phyloP scores from a whole-genome alignment of 345 rosid species.

The Raphanus raphanistrum region DNA sequence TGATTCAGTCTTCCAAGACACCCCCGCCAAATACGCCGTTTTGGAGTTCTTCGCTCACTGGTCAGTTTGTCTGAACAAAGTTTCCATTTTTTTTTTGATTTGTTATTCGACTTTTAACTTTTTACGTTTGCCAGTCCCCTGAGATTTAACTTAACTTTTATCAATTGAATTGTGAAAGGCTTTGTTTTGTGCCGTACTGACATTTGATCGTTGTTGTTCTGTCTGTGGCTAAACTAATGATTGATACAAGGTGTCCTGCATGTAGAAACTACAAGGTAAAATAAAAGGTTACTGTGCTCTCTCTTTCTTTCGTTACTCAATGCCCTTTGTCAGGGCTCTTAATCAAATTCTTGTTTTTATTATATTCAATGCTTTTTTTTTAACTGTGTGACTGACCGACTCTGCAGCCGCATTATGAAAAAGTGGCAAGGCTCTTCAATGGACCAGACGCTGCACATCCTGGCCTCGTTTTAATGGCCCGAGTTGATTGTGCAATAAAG shows the following conservation, averaged over 20 bases:
- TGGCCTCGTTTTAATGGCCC: constrained; percentile 73
- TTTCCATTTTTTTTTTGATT: not conserved
- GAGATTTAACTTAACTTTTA: not conserved
- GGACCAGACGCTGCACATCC: constrained; percentile 89
- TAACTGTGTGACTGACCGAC: constrained; percentile 28
- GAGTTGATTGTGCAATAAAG: constrained; percentile 93
- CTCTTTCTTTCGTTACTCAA: constrained; percentile 7
- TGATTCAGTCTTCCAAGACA: constrained; percentile 58
- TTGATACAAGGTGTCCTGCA: constrained; percentile 88
- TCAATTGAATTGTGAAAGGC: not conserved
- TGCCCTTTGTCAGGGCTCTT: not conserved
- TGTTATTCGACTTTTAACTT: not conserved
- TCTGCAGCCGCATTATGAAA: constrained; percentile 85
- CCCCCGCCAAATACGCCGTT: constrained; percentile 68
- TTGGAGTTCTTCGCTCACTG: constrained; percentile 97
- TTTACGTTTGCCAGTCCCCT: not conserved
- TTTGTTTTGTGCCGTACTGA: constrained; percentile 16
- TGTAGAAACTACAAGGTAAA: constrained; percentile 95
- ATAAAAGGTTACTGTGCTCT: not conserved
- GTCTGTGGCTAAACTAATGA: not conserved
- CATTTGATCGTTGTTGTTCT: not conserved
- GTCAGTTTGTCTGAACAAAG: constrained; percentile 38
- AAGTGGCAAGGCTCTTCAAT: constrained; percentile 91
- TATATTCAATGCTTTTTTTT: constrained; percentile 2
- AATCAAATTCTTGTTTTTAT: not conserved